Percentiles rank a stretch among this genome's conserved stretches.
Conservation (phyloP, 306 rosid genomes). For the Astragalus glycyphyllos region DNA sequence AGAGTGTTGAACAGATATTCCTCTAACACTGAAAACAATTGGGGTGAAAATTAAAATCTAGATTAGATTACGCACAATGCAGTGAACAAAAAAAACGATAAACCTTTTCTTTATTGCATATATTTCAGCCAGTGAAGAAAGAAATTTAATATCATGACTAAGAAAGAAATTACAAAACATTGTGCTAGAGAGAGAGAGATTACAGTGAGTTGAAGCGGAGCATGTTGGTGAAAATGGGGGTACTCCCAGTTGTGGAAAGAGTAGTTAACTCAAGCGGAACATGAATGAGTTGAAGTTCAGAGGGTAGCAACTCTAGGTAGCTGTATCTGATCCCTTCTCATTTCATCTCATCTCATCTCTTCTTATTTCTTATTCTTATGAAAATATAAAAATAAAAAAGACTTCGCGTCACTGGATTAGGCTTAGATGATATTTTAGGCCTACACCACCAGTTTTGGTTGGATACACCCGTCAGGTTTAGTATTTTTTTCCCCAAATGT, state of each 20-base stretch:
- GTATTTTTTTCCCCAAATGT: no score
- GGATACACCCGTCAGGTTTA: no score
- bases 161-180: no score
- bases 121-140: not conserved
- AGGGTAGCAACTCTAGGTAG: not conserved
- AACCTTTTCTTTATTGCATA: not conserved
- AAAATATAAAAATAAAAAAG: no score
- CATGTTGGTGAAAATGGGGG: constrained; percentile 13
- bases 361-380: no score
- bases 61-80: constrained; percentile 10
- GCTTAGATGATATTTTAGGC: no score
- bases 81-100: not conserved
- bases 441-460: no score
- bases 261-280: not conserved
- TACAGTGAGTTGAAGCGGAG: constrained; percentile 43
- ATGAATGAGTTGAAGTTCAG: not conserved
- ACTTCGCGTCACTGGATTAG: no score
- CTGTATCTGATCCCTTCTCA: not conserved
- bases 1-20: constrained; percentile 46
- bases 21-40: constrained; percentile 58
- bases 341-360: no score
- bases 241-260: not conserved
- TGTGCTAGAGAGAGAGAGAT: not conserved
- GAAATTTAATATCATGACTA: not conserved
- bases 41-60: constrained; percentile 24